A percentile compares a stretch with the other conserved stretches of the same genome.
Evolutionary conservation across 2,329 filamentous ascomycete genomes (phyloP).

Genomic region (Fusarium chuoi): DNA sequence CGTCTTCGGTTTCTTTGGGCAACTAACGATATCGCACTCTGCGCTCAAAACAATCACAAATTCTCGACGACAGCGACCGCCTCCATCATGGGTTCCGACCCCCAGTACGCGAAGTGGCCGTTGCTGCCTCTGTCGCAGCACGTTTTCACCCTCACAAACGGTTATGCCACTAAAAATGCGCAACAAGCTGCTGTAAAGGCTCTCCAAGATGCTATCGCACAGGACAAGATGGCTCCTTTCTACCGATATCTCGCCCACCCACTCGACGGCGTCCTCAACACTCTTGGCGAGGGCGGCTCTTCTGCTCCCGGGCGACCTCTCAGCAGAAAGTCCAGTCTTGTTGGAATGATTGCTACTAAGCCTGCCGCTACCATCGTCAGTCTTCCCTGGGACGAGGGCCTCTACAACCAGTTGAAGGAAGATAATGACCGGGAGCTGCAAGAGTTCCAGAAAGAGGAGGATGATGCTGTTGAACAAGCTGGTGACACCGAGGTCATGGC

Average conservation of each 20-base stretch:
- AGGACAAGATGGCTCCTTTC: slow-evolving; percentile 88
- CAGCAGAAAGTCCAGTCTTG: slow-evolving; percentile 75
- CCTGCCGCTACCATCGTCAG: slow-evolving; percentile 71
- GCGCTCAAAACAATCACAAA: slow-evolving; percentile 31
- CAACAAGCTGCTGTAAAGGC: slow-evolving; percentile 79
- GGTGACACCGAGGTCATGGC: slow-evolving; percentile 96
- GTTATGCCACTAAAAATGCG: slow-evolving; percentile 71
- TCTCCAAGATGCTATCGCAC: slow-evolving; percentile 82
- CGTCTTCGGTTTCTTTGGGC: neutral
- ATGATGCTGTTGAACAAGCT: slow-evolving; percentile 94
- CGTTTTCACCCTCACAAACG: slow-evolving; percentile 87
- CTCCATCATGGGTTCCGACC: slow-evolving; percentile 77
- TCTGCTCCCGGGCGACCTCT: slow-evolving; percentile 65
- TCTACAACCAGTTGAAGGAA: slow-evolving; percentile 81
- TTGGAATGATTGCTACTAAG: slow-evolving; percentile 80
- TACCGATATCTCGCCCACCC: slow-evolving; percentile 88
- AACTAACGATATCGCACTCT: neutral
- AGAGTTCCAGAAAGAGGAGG: slow-evolving; percentile 83
- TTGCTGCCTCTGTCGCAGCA: slow-evolving; percentile 84
- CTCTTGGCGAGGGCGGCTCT: slow-evolving; percentile 70
- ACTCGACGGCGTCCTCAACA: slow-evolving; percentile 83
- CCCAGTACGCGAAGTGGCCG: slow-evolving; percentile 87
- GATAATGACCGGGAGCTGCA: slow-evolving; percentile 84
- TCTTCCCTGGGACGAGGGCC: slow-evolving; percentile 88
- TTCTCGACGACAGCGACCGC: slow-evolving; percentile 43